Conservation (phyloP, 495 filamentous ascomycete genomes). For the Penicillium angulare region DNA sequence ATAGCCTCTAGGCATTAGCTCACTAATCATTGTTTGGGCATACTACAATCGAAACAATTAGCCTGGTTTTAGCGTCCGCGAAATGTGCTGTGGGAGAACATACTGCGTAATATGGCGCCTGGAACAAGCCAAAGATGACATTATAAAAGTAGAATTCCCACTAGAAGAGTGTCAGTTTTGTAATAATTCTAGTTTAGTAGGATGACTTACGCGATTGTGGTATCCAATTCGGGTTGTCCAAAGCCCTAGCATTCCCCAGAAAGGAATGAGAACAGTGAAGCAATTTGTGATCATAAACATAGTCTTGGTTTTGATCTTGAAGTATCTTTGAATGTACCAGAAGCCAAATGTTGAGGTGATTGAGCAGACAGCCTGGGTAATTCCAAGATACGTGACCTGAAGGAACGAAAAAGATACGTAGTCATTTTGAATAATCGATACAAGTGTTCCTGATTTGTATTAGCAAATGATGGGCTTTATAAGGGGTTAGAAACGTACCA, state of each 20-base stretch:
- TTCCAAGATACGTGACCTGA: conserved; percentile 49
- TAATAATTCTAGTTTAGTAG: not conserved
- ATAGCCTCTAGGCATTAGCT: conserved; percentile 49
- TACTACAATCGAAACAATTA: conserved; percentile 26
- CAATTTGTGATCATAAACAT: conserved; percentile 52
- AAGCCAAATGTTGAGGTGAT: conserved; percentile 48
- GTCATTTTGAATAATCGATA: conserved; percentile 49
- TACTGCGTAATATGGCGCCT: conserved; percentile 52
- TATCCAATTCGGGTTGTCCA: conserved; percentile 49
- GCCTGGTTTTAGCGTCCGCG: not conserved
- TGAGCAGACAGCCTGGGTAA: conserved; percentile 44
- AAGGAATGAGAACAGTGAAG: conserved; percentile 48
- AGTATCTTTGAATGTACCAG: conserved; percentile 51
- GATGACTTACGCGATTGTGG: conserved; percentile 36
- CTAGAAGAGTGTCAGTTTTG: conserved; percentile 16
- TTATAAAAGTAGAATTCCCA: conserved; percentile 55
- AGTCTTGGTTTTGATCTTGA: conserved; percentile 45
- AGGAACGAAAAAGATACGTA: conserved; percentile 47
- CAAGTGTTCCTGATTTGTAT: conserved; percentile 33
- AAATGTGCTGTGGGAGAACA: not conserved
- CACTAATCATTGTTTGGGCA: conserved; percentile 54
- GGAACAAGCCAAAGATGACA: conserved; percentile 47
- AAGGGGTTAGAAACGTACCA: conserved; percentile 20
- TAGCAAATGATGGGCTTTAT: not conserved
- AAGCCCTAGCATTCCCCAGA: conserved; percentile 52